These are phyloP conservation scores for Cyberlindnera americana DNA, from an alignment of 805 yeast genomes.

Conservation along the genomic window DNA sequence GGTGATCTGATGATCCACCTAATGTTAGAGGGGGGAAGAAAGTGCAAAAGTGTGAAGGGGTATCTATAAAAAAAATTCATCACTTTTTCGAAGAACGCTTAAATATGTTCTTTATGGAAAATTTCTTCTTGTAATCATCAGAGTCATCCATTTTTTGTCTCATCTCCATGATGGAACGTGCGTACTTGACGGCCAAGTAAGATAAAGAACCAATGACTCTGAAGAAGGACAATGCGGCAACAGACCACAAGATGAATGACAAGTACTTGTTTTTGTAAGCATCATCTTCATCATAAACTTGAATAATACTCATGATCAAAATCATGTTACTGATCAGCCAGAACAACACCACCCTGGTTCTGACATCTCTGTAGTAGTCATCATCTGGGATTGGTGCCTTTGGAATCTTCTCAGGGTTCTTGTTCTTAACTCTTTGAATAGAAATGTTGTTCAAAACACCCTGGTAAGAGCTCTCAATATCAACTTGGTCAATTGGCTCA, in stretches of 20 bases:
- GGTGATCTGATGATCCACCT: too few species aligned
- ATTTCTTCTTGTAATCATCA: slow-evolving; percentile 10
- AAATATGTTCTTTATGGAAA: slow-evolving; percentile 20
- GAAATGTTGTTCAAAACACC: slow-evolving; percentile 70
- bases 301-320: slow-evolving; percentile 82
- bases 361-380: slow-evolving; percentile 91
- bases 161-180: slow-evolving; percentile 38
- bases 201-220: slow-evolving; percentile 80
- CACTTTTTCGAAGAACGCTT: slow-evolving; percentile 2
- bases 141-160: slow-evolving; percentile 37
- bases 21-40: too few species aligned
- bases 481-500: slow-evolving; percentile 62
- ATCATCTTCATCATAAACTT: slow-evolving; percentile 68
- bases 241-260: slow-evolving; percentile 86
- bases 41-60: too few species aligned
- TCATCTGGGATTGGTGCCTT: slow-evolving; percentile 44
- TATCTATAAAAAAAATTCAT: background rate
- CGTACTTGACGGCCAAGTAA: slow-evolving; percentile 47
- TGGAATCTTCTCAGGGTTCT: slow-evolving; percentile 41
- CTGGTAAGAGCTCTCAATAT: slow-evolving; percentile 78
- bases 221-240: slow-evolving; percentile 76
- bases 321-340: slow-evolving; percentile 87
- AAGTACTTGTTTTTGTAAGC: slow-evolving; percentile 70
- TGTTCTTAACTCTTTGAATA: slow-evolving; percentile 61
- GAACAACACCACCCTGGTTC: slow-evolving; percentile 92